A percentile compares a stretch with the other conserved stretches of the same genome.
phyloP scores from a whole-genome alignment of 192 early-diverging fungal species.

The Coemansia sp. region DNA sequence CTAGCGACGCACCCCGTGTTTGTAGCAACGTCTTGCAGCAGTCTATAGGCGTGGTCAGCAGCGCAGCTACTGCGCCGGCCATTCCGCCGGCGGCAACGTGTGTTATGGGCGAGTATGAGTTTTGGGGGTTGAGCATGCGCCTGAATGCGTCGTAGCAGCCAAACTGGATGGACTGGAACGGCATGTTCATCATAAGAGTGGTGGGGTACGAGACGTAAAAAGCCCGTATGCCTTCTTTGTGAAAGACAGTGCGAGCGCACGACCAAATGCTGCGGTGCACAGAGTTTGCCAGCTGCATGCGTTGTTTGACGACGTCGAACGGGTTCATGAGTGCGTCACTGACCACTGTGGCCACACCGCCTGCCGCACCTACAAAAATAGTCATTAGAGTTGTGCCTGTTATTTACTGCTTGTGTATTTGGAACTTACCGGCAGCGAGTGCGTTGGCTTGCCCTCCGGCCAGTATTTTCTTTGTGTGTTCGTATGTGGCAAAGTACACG shows the following conservation, averaged over 20 bases:
- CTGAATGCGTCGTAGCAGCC: constrained; percentile 88
- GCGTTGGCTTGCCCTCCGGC: constrained; percentile 56
- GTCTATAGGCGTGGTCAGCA: constrained; percentile 92
- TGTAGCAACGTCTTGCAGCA: constrained; percentile 96
- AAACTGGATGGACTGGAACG: constrained; percentile 94
- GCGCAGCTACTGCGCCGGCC: constrained; percentile 85
- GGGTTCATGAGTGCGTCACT: constrained; percentile 94
- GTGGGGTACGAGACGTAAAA: constrained; percentile 96
- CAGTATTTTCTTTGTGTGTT: constrained; percentile 81
- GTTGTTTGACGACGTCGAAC: constrained; percentile 97
- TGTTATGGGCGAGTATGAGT: constrained; percentile 80
- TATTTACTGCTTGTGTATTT: not conserved
- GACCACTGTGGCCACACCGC: constrained; percentile 83
- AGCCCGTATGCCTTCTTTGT: constrained; percentile 75
- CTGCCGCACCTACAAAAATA: constrained; percentile 62
- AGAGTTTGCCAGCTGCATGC: constrained; percentile 86
- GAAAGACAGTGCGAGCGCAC: constrained; percentile 68
- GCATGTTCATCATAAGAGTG: constrained; percentile 90
- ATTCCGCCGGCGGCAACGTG: constrained; percentile 85
- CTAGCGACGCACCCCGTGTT: constrained; percentile 77
- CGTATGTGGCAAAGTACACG: constrained; percentile 93
- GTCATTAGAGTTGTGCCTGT: too few species aligned
- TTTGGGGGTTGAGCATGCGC: constrained; percentile 76
- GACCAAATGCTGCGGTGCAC: constrained; percentile 68
- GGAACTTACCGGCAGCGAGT: constrained; percentile 53